Evolutionary conservation across 2,329 filamentous ascomycete genomes (phyloP).

Genomic region (Curvularia verruculosa): DNA sequence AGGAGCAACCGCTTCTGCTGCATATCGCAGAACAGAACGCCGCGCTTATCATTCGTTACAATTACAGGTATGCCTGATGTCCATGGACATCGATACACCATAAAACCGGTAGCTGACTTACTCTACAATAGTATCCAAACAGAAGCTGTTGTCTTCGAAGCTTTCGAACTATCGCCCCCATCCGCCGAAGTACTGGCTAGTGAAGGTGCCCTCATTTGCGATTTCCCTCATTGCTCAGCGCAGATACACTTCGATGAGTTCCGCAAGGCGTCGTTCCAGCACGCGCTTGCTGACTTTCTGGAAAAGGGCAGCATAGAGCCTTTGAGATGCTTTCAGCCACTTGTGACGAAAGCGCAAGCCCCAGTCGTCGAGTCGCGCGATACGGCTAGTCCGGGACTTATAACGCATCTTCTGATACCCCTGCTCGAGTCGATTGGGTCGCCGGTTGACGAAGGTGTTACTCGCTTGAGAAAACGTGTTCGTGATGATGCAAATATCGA

Average conservation of each 20-base stretch:
- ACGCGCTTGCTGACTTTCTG: conserved; percentile 58
- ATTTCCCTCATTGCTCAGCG: conserved; percentile 62
- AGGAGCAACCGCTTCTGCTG: conserved; percentile 35
- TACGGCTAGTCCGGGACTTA: conserved; percentile 59
- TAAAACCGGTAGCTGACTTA: conserved; percentile 17
- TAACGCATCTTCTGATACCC: conserved; percentile 65
- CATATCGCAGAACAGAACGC: conserved; percentile 56
- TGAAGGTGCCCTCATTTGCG: conserved; percentile 59
- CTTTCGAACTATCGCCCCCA: conserved; percentile 63
- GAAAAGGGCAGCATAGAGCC: conserved; percentile 61
- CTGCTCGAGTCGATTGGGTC: conserved; percentile 61
- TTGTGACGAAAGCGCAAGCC: conserved; percentile 57
- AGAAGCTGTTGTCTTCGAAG: conserved; percentile 57
- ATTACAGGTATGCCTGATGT: conserved; percentile 27
- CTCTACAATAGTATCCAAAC: conserved; percentile 10
- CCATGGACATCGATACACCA: conserved; percentile 19
- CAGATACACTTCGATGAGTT: conserved; percentile 53
- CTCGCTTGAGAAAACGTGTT: conserved; percentile 60
- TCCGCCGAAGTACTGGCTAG: conserved; percentile 59
- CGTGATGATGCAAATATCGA: conserved; percentile 64
- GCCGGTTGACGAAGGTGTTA: conserved; percentile 37
- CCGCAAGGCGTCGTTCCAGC: conserved; percentile 52
- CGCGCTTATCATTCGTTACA: conserved; percentile 49
- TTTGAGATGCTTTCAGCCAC: conserved; percentile 59
- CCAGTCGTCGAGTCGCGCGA: conserved; percentile 61